These are phyloP conservation scores for Gilbertella persicaria DNA, from an alignment of 371 early-diverging fungal species.

Conservation along the genomic window DNA sequence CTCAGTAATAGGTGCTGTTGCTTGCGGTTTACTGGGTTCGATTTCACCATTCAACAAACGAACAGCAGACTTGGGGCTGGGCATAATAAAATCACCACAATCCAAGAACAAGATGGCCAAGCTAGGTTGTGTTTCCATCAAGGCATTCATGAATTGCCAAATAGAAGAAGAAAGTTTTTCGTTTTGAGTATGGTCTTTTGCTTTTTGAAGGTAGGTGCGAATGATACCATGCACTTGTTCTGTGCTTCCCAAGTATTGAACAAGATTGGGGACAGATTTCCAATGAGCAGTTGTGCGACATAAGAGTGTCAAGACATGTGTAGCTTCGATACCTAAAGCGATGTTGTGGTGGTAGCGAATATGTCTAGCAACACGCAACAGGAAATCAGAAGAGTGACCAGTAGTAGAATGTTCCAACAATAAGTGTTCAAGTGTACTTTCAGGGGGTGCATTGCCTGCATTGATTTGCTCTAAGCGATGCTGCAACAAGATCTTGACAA, in stretches of 20 bases:
- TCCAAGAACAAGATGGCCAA: slow-evolving; percentile 48
- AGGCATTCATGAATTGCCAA: slow-evolving; percentile 42
- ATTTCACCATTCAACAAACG: slow-evolving; percentile 52
- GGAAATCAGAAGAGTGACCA: slow-evolving; percentile 31
- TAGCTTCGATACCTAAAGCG: slow-evolving; percentile 33
- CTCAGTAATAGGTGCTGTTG: slow-evolving; percentile 12
- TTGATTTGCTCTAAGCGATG: slow-evolving; percentile 29
- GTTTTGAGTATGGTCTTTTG: slow-evolving; percentile 35
- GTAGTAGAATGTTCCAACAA: slow-evolving; percentile 23
- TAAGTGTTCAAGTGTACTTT: slow-evolving; percentile 24
- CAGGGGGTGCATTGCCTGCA: not conserved
- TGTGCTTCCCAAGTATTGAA: slow-evolving; percentile 42
- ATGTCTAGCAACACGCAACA: slow-evolving; percentile 37
- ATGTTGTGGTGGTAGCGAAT: slow-evolving; percentile 37
- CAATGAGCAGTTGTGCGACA: slow-evolving; percentile 32
- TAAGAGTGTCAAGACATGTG: slow-evolving; percentile 34
- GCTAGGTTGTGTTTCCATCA: slow-evolving; percentile 48
- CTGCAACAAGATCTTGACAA: slow-evolving; percentile 38
- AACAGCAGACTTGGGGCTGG: slow-evolving; percentile 50
- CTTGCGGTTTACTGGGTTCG: not conserved
- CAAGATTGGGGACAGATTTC: slow-evolving; percentile 40
- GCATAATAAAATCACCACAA: slow-evolving; percentile 53
- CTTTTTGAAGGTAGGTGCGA: slow-evolving; percentile 34
- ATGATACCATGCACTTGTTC: slow-evolving; percentile 42
- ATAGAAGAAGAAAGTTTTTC: slow-evolving; percentile 35